Evolutionary conservation across 2,329 filamentous ascomycete genomes (phyloP), one percentile per base, ranked within the genome.

Genomic region (Drechslerella coelobrocha): DNA sequence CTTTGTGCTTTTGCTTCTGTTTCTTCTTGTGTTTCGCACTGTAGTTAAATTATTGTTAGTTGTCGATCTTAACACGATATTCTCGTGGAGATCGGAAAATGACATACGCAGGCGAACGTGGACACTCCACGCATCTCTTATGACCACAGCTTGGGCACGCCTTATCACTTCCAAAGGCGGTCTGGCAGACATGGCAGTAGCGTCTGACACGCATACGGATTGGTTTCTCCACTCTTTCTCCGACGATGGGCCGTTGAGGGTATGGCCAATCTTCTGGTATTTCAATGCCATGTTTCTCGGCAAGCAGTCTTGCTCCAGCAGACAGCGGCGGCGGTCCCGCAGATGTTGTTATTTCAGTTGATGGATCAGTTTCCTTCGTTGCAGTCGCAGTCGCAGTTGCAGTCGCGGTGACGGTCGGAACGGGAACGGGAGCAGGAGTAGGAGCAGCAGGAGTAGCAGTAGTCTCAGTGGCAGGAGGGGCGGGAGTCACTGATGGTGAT

Each of bases 101-200:
- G n/a, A 66, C 74, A 60, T 75, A 74, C 31, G 57, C 54, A 39
- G 92, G 92, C 75, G 89, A 86, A 61, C 90, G 86, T 26, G 86
- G 85, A 78, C 92, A 97, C 76, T 89, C 87, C 77, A 86, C 89
- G 84, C 92, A 97, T 74, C 90, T 86, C 50, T 82, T 82, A 80
- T 97, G 92, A 75, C 89, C 84, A 81, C 92, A 97, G 74, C 85
- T 85, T 73, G 83, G 79, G 79, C 92, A 96, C 68, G 88, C 83
- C 80, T 88, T 91, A 75, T 88, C 85, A 19, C 84, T 79, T 61
- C 89, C 88, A 78, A 93, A 96, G 23, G 85, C 84, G 12, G 88
- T 85, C 66, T 87, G 85, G 81, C 92, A 97, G 74, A 85, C 84
- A 79, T 96, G 92, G 79, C 92, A 97, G 73, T 85, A 88, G 74